Percentiles rank a stretch among this genome's conserved stretches.
These are phyloP conservation scores for Solanum chiquidenum DNA, from an alignment of 257 asterid species.

Conservation along the genomic window DNA sequence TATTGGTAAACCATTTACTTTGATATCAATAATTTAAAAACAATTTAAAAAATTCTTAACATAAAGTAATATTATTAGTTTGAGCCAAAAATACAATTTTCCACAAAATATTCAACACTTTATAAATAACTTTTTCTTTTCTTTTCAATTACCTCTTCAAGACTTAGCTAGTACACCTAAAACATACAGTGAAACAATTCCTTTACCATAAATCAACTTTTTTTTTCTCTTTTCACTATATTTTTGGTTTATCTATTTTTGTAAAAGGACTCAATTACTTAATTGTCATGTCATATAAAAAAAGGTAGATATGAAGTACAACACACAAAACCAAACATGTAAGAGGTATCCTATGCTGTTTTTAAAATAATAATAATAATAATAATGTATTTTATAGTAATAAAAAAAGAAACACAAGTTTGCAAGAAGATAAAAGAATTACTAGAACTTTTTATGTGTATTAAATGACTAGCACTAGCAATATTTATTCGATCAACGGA, in stretches of 20 bases:
- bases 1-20: neutral
- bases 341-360: neutral
- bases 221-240: neutral
- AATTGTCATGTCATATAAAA: neutral
- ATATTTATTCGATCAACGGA: neutral
- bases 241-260: neutral
- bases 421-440: neutral
- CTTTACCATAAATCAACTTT: neutral
- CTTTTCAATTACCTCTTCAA: too few species aligned
- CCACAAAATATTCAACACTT: neutral
- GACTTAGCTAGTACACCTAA: neutral
- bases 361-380: neutral
- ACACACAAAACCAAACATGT: neutral
- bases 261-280: neutral
- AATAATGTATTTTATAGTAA: neutral
- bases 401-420: neutral
- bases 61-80: too few species aligned
- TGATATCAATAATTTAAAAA: neutral
- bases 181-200: neutral
- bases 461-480: neutral
- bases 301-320: neutral
- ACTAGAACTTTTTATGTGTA: neutral
- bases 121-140: too few species aligned
- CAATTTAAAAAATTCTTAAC: neutral
- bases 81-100: neutral